These are phyloP conservation scores for Gaeumannomyces tritici DNA, from an alignment of 2,329 filamentous ascomycete genomes.

Conservation along the genomic window DNA sequence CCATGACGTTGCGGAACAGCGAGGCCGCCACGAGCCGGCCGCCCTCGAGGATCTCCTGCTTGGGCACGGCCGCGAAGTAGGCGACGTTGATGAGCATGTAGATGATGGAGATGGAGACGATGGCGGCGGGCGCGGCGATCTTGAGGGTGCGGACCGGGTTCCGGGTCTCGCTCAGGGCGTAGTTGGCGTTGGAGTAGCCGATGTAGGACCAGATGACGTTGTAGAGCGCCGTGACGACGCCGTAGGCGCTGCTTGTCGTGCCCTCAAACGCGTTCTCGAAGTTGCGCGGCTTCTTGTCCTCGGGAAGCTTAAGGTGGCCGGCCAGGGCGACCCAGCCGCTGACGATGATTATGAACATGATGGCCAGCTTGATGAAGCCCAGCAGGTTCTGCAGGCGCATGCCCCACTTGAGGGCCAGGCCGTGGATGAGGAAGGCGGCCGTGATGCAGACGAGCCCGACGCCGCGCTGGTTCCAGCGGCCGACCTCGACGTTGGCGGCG, in stretches of 20 bases:
- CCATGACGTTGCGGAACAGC: conserved; percentile 48
- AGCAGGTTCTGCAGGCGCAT: conserved; percentile 58
- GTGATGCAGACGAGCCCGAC: conserved; percentile 60
- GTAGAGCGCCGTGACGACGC: conserved; percentile 59
- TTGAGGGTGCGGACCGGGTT: conserved; percentile 56
- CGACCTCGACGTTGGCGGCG: conserved; percentile 51
- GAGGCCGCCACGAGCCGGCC: conserved; percentile 42
- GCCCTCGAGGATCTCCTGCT: conserved; percentile 40
- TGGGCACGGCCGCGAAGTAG: conserved; percentile 52
- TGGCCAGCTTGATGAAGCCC: conserved; percentile 55
- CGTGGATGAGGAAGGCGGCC: conserved; percentile 55
- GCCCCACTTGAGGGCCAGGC: conserved; percentile 53
- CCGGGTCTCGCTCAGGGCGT: conserved; percentile 54
- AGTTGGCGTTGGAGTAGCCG: conserved; percentile 61
- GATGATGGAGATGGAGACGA: conserved; percentile 46
- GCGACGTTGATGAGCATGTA: conserved; percentile 61
- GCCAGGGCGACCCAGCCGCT: conserved; percentile 52
- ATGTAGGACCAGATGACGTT: conserved; percentile 65
- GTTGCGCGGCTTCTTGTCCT: conserved; percentile 47
- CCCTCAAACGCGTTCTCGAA: conserved; percentile 55
- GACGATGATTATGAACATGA: conserved; percentile 56
- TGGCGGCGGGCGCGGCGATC: conserved; percentile 52
- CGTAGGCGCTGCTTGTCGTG: conserved; percentile 56
- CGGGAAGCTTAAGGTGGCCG: conserved; percentile 43
- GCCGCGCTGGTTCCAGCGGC: conserved; percentile 57